These are phyloP conservation scores for Dryas integrifolia DNA, from an alignment of 331 rosid species.

Conservation along the genomic window DNA sequence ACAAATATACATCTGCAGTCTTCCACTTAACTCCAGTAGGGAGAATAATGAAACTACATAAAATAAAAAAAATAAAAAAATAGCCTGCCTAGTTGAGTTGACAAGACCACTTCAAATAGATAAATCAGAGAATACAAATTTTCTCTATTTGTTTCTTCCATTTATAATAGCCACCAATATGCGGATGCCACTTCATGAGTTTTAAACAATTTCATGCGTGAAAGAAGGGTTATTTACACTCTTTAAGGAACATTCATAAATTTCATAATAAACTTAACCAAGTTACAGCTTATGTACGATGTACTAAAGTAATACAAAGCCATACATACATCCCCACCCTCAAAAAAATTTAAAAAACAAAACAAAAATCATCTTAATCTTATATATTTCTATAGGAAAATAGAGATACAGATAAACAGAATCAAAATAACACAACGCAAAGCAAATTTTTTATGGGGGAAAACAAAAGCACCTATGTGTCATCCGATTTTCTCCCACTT, in stretches of 20 bases:
- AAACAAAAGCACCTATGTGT: neutral
- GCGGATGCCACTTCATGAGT: neutral
- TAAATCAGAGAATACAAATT: neutral
- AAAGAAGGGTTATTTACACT: neutral
- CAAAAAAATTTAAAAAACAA: neutral
- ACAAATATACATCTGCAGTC: neutral
- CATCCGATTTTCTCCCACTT: neutral
- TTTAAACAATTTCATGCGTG: neutral
- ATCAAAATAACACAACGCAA: neutral
- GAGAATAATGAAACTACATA: neutral
- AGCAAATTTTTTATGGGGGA: neutral
- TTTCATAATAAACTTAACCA: neutral
- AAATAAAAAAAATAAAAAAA: neutral
- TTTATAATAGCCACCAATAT: neutral
- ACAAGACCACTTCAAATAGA: neutral
- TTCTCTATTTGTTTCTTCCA: neutral
- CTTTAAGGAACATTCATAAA: neutral
- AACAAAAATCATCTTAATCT: neutral
- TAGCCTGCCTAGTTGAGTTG: neutral
- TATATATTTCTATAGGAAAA: neutral
- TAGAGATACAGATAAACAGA: neutral
- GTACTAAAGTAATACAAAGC: neutral
- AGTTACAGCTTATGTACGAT: neutral
- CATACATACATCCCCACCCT: neutral
- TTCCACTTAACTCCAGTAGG: neutral